Evolutionary conservation across 192 early-diverging fungal genomes (phyloP).

Genomic region (Funneliformis mosseae): DNA sequence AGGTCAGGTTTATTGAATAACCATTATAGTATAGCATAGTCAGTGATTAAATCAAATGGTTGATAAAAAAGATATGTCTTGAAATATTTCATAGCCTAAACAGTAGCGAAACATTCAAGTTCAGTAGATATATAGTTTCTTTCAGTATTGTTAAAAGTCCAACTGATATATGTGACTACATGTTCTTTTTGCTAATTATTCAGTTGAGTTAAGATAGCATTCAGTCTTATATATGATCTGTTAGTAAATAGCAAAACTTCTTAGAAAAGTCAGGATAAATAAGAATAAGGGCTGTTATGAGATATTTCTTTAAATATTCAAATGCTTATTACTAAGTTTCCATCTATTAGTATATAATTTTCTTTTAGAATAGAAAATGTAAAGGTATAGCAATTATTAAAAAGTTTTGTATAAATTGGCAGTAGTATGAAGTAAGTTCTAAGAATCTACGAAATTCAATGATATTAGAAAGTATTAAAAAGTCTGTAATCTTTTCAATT

Average conservation of each 20-base stretch:
- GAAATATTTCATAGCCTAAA: slow-evolving; percentile 36
- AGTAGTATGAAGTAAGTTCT: neutral
- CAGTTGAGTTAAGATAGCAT: too few species aligned
- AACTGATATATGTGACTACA: slow-evolving; percentile 34
- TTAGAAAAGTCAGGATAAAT: slow-evolving; percentile 31
- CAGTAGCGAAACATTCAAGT: slow-evolving; percentile 37
- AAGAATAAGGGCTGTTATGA: slow-evolving; percentile 43
- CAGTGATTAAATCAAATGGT: too few species aligned
- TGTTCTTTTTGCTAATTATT: slow-evolving; percentile 19
- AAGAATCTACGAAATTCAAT: neutral
- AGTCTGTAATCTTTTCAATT: slow-evolving; percentile 21
- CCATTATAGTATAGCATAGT: too few species aligned
- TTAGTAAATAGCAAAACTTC: slow-evolving; percentile 41
- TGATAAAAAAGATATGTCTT: too few species aligned
- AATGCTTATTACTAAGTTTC: slow-evolving; percentile 12
- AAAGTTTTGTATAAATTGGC: too few species aligned
- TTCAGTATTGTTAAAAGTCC: slow-evolving; percentile 24
- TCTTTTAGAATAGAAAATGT: neutral
- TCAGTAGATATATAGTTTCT: too few species aligned
- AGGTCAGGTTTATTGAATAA: too few species aligned
- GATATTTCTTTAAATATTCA: slow-evolving; percentile 32
- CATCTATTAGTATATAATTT: neutral
- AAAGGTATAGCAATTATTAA: neutral
- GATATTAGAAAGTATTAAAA: neutral
- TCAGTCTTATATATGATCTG: slow-evolving; percentile 44